These are phyloP conservation scores for Fusarium pseudocircinatum DNA, from an alignment of 2,329 filamentous ascomycete genomes.

Conservation along the genomic window DNA sequence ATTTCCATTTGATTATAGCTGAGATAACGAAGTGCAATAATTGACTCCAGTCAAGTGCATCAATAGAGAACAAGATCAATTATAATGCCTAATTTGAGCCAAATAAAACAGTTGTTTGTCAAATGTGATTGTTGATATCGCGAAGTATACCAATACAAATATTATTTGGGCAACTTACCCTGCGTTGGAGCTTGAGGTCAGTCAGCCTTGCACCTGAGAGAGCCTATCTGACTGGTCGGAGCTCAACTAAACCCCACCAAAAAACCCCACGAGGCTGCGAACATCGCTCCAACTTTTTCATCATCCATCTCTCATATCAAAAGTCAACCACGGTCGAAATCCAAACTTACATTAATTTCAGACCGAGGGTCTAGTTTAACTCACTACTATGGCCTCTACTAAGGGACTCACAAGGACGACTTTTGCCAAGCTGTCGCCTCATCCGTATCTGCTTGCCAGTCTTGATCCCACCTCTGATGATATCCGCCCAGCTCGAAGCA, in stretches of 20 bases:
- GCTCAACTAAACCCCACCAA: not conserved
- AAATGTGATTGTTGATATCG: not conserved
- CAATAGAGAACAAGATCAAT: not conserved
- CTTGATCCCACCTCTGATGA: constrained; percentile 69
- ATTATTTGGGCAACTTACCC: not conserved
- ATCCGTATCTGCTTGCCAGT: constrained; percentile 89
- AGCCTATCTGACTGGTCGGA: constrained; percentile 17
- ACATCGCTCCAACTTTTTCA: constrained; percentile 42
- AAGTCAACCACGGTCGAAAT: not conserved
- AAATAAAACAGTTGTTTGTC: not conserved
- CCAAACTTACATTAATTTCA: not conserved
- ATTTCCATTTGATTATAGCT: not conserved
- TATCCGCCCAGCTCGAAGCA: constrained; percentile 73
- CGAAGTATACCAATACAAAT: not conserved
- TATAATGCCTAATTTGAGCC: not conserved
- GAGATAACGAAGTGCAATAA: not conserved
- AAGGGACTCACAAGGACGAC: constrained; percentile 67
- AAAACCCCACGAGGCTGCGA: constrained; percentile 39
- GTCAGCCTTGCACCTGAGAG: constrained; percentile 31
- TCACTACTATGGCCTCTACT: constrained; percentile 43
- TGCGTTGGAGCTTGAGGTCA: not conserved
- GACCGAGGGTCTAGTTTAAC: not conserved
- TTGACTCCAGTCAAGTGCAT: too few species aligned
- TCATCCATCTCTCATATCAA: constrained; percentile 13
- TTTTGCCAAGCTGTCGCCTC: constrained; percentile 89